phyloP scores from a whole-genome alignment of 78 protist genomes.

The Dictyostelium brefeldianum region DNA sequence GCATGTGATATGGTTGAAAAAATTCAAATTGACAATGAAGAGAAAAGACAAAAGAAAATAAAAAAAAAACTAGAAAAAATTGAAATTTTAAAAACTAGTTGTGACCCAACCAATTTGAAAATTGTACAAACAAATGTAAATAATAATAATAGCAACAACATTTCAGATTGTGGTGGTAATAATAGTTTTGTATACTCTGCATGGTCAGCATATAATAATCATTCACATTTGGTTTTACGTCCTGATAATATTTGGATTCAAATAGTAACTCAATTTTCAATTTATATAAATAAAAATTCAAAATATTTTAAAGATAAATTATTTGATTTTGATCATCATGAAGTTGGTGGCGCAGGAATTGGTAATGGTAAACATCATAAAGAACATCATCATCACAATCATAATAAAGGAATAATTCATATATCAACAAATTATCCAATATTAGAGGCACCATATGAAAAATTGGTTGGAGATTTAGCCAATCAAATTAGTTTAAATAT shows the following conservation, averaged over 20 bases:
- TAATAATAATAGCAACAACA: background rate
- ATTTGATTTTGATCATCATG: background rate
- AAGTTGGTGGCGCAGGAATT: background rate
- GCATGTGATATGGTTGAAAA: slow-evolving; percentile 6
- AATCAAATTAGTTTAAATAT: slow-evolving; percentile 12
- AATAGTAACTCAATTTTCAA: slow-evolving; percentile 21
- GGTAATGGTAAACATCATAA: background rate
- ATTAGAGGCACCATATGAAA: slow-evolving; percentile 38
- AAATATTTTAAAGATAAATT: background rate
- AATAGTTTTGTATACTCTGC: slow-evolving; percentile 38
- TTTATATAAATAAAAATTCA: slow-evolving; percentile 33
- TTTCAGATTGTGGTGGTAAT: background rate
- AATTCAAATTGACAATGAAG: background rate
- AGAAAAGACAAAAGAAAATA: background rate
- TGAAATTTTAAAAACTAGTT: background rate
- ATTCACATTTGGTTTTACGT: slow-evolving; percentile 26
- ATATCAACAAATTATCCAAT: slow-evolving; percentile 10
- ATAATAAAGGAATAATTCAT: slow-evolving; percentile 9
- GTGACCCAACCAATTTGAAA: background rate
- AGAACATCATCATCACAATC: background rate
- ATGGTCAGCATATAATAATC: slow-evolving; percentile 34
- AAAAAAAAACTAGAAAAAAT: background rate
- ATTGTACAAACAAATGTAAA: background rate
- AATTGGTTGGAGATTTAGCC: slow-evolving; percentile 13
- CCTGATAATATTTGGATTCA: slow-evolving; percentile 65